These are phyloP conservation scores for Hymenotorrendiella dingleyae DNA, from an alignment of 2,329 filamentous ascomycete species.

Conservation along the genomic window DNA sequence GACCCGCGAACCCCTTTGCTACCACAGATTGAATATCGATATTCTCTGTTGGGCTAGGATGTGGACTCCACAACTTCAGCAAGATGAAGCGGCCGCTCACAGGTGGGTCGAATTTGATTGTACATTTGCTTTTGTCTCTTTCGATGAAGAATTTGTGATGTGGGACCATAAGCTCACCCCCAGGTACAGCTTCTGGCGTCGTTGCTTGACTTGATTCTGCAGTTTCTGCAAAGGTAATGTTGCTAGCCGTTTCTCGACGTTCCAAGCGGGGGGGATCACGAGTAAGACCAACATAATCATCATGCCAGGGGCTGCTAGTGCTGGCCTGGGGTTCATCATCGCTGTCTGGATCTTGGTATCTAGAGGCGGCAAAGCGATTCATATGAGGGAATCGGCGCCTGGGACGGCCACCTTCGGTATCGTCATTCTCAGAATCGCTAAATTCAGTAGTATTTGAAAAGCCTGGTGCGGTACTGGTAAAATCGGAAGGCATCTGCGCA, in stretches of 20 bases:
- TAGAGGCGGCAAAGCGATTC: constrained; percentile 44
- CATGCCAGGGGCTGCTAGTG: constrained; percentile 14
- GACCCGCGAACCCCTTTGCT: constrained; percentile 77
- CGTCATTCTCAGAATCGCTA: constrained; percentile 52
- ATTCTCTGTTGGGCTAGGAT: constrained; percentile 57
- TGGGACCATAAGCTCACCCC: constrained; percentile 59
- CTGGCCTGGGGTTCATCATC: constrained; percentile 17
- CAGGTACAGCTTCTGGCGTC: constrained; percentile 48
- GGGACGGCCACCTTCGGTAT: constrained; percentile 8
- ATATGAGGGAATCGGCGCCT: constrained; percentile 38
- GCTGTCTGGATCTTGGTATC: constrained; percentile 18
- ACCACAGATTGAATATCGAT: constrained; percentile 88
- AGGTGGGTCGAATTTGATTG: constrained; percentile 77
- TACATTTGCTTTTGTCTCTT: constrained; percentile 76
- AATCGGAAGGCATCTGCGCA: constrained; percentile 53
- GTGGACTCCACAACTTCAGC: constrained; percentile 84
- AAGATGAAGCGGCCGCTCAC: constrained; percentile 78
- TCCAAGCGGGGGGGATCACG: constrained; percentile 10
- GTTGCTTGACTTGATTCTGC: constrained; percentile 39
- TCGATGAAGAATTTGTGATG: constrained; percentile 81
- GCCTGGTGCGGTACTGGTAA: constrained; percentile 40
- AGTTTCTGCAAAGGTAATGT: constrained; percentile 28
- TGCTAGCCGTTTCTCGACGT: constrained; percentile 27
- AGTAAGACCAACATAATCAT: constrained; percentile 15
- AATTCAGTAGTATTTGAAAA: constrained; percentile 54